Conservation (phyloP, 768 basidiomycete genomes). For the Multifurca ochricompacta region DNA sequence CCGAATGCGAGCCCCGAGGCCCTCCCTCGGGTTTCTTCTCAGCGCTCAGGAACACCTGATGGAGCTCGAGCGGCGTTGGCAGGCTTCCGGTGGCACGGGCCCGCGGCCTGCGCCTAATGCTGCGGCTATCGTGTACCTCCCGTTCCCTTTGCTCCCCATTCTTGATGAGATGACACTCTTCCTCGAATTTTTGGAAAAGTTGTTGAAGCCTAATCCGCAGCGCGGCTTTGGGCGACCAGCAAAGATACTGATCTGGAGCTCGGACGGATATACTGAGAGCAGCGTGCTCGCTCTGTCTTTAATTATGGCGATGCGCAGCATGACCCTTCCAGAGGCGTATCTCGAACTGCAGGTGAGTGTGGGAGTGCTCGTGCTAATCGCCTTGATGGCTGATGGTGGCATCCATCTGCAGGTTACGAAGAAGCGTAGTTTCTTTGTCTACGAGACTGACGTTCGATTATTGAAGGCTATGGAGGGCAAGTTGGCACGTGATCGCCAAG, state of each 20-base stretch:
- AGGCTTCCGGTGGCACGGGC: conserved; percentile 34
- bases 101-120: conserved; percentile 62
- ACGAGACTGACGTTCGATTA: conserved; percentile 68
- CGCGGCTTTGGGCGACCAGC: conserved; percentile 37
- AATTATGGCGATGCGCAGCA: conserved; percentile 66
- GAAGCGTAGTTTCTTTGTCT: conserved; percentile 85
- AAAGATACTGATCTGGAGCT: conserved; percentile 73
- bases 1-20: conserved; percentile 73
- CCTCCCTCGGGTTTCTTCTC: conserved; percentile 54
- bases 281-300: conserved; percentile 80
- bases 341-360: conserved; percentile 62
- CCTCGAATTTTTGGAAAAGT: conserved; percentile 58
- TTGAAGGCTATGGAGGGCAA: conserved; percentile 61
- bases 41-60: conserved; percentile 70
- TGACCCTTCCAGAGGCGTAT: conserved; percentile 83
- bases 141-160: conserved; percentile 63
- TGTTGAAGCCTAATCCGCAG: conserved; percentile 41
- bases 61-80: conserved; percentile 57
- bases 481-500: conserved; percentile 29
- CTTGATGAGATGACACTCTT: conserved; percentile 51
- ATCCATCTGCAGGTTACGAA: conserved; percentile 38
- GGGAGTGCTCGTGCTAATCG: conserved; percentile 19
- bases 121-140: conserved; percentile 62
- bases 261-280: conserved; percentile 91
- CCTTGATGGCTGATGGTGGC: background rate